These are phyloP conservation scores for Gastrodia elata DNA, from an alignment of 106 monocot genomes.

Conservation along the genomic window DNA sequence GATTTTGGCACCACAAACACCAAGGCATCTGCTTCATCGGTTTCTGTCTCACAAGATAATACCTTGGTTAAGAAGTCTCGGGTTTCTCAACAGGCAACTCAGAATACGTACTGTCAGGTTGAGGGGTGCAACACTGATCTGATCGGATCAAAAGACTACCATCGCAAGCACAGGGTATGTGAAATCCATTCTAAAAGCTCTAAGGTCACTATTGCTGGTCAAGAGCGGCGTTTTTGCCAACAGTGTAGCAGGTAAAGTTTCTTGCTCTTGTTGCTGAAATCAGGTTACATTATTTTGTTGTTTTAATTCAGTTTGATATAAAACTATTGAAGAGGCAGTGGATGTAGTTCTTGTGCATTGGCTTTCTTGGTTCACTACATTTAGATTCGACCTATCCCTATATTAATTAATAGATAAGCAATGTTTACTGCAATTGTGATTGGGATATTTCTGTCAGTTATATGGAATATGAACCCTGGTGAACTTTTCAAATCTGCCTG, in stretches of 20 bases:
- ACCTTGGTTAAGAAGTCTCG: conserved; percentile 19
- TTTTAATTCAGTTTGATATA: background rate
- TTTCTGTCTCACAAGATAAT: conserved; percentile 2
- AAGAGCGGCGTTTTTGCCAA: conserved; percentile 69
- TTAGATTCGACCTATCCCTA: background rate
- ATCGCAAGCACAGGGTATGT: conserved; percentile 78
- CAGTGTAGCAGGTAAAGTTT: conserved; percentile 61
- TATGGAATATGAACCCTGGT: background rate
- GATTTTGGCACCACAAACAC: conserved; percentile 23
- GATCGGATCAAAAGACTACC: conserved; percentile 52
- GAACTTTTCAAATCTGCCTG: background rate
- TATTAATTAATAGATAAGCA: background rate
- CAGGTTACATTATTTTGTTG: background rate
- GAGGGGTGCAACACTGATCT: conserved; percentile 63
- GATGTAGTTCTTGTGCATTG: background rate
- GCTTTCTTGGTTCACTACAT: background rate
- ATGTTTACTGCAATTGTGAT: background rate
- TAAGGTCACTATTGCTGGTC: conserved; percentile 50
- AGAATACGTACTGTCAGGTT: conserved; percentile 44
- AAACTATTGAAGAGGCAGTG: background rate
- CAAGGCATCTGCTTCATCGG: conserved; percentile 19
- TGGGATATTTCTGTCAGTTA: background rate
- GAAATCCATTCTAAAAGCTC: conserved; percentile 58
- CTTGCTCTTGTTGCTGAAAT: background rate
- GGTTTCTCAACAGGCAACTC: conserved; percentile 17